Percentiles rank a stretch among this genome's conserved stretches.
These are phyloP conservation scores for Solanum okadae DNA, from an alignment of 257 asterid genomes.

Conservation along the genomic window DNA sequence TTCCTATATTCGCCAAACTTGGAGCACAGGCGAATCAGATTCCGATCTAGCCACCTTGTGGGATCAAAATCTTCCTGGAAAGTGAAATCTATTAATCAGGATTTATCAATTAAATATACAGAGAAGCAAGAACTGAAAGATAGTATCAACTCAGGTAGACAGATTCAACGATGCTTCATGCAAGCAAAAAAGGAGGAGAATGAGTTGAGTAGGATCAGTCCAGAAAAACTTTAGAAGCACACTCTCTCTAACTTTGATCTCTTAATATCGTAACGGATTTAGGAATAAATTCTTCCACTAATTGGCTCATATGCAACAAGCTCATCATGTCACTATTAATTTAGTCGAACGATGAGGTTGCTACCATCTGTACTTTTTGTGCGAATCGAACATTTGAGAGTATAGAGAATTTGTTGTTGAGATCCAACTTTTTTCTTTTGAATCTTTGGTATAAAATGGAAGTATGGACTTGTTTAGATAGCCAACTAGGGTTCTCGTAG, in stretches of 20 bases:
- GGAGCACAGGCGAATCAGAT: constrained; percentile 83
- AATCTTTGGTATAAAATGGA: not conserved
- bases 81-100: constrained; percentile 7
- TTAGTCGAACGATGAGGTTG: not conserved
- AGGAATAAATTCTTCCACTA: not conserved
- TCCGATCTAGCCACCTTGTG: constrained; percentile 94
- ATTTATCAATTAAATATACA: not conserved
- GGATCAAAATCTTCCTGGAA: constrained; percentile 86
- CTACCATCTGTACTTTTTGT: not conserved
- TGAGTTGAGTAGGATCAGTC: not conserved
- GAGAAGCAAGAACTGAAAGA: not conserved
- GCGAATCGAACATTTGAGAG: not conserved
- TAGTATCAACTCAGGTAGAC: not conserved
- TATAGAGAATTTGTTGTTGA: not conserved
- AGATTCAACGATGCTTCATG: not conserved
- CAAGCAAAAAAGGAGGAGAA: not conserved
- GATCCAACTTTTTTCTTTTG: not conserved
- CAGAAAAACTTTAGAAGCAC: not conserved
- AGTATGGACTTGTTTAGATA: not conserved
- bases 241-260: not conserved
- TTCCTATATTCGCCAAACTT: constrained; percentile 95
- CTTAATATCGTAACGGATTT: not conserved
- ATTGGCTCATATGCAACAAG: not conserved
- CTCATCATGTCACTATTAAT: not conserved
- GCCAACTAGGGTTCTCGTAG: not conserved